phyloP scores from a whole-genome alignment of 2,329 filamentous ascomycete genomes.

The Metarhizium guizhouense region DNA sequence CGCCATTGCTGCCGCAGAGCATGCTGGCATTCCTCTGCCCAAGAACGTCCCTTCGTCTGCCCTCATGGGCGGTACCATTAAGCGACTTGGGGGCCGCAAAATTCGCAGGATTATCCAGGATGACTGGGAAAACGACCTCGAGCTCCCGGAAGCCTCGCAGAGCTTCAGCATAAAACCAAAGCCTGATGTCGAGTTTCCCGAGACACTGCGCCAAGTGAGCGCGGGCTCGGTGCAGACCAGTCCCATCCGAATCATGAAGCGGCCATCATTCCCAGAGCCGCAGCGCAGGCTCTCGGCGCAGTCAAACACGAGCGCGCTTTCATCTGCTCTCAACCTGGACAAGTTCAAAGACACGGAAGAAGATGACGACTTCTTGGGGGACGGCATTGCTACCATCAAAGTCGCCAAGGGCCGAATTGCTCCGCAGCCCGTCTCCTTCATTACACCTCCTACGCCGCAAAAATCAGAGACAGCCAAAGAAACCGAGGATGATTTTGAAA shows the following conservation, averaged over 20 bases:
- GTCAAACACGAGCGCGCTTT: slow-evolving; percentile 25
- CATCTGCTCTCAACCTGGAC: slow-evolving; percentile 48
- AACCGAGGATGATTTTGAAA: slow-evolving; percentile 59
- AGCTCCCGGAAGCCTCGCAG: slow-evolving; percentile 52
- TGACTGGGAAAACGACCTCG: slow-evolving; percentile 74
- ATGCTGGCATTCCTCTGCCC: slow-evolving; percentile 86
- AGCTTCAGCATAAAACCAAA: slow-evolving; percentile 56
- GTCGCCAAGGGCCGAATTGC: slow-evolving; percentile 49
- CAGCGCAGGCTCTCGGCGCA: slow-evolving; percentile 22
- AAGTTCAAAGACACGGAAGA: slow-evolving; percentile 55
- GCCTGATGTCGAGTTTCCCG: slow-evolving; percentile 54
- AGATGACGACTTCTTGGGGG: slow-evolving; percentile 54
- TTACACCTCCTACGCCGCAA: slow-evolving; percentile 46
- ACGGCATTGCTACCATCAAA: slow-evolving; percentile 59
- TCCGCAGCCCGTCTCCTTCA: slow-evolving; percentile 41
- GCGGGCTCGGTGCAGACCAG: slow-evolving; percentile 43
- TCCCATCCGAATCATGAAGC: slow-evolving; percentile 33
- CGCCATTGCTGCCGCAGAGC: slow-evolving; percentile 79
- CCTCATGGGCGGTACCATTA: slow-evolving; percentile 85
- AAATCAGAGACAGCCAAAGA: slow-evolving; percentile 27
- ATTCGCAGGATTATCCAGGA: slow-evolving; percentile 65
- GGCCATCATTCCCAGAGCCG: slow-evolving; percentile 14
- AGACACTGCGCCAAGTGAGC: slow-evolving; percentile 59
- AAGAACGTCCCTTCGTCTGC: slow-evolving; percentile 80
- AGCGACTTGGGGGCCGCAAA: slow-evolving; percentile 70